Base-by-base conservation (phyloP, 768 basidiomycete species). In the Amanita brunnescens region DNA sequence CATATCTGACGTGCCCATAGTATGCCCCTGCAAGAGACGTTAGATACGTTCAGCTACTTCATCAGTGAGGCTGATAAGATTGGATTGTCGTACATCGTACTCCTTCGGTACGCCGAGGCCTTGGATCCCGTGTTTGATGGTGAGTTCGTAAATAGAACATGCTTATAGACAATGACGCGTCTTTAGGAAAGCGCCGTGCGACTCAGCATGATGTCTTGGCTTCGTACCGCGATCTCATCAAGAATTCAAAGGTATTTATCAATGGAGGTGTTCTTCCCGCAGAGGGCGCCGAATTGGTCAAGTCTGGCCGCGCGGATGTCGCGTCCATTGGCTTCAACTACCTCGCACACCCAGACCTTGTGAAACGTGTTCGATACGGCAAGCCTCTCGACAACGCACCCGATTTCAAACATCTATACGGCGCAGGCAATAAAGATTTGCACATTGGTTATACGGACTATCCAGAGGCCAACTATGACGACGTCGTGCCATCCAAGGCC, bases 1-100 rank as follows among this genome's bases (percentile, higher is more conserved):
- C 20, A 38, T 2, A 49, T 7, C 46, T 21, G 9, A 21, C 20
- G 29, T 12, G 6, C 39, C 9, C 33, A 35, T 49, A 72, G 69
- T 24, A 75, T 76, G 72, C 69, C 72, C 1, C 61, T 77, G 6
- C 57, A 70, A 47, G 74, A 76, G 9, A 70, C 72, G 5, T 51
- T 74, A 29, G 69, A 68, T 16, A 73, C 72, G 0, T 76, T 54
- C 62, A 61, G 54, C 14, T 72, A 75, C 57, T 70, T 72, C 59
- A 57, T 75, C 47, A 55, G 60, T 16, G 69, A 72, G 51, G 67
- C 69, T 2, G 68, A 72, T 49, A 68, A 69, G 45, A 62, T 75
- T 6, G 59, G 55, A 23, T 42, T 69, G 16, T 37, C 68, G 0
- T 70, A 71, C 47, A 61, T 73, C 47, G 51, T 55, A 7, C 60